phyloP scores from a whole-genome alignment of 257 asterid species.

The Rubia yunnanensis region DNA sequence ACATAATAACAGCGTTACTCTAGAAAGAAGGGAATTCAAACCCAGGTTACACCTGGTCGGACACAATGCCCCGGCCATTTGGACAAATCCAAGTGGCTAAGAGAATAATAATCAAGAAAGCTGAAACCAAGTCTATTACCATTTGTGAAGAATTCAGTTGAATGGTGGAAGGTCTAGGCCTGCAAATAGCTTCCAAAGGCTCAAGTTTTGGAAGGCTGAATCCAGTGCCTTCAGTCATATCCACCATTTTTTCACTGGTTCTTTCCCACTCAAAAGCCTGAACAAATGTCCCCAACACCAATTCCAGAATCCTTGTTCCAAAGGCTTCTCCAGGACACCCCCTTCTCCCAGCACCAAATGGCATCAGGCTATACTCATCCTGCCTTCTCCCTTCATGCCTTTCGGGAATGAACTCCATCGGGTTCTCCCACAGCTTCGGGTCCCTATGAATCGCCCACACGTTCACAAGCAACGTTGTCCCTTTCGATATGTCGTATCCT shows the following conservation, averaged over 20 bases:
- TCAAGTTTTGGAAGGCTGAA: slow-evolving; percentile 22
- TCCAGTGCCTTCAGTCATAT: slow-evolving; percentile 25
- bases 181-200: slow-evolving; percentile 19
- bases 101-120: not conserved
- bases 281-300: slow-evolving; percentile 5
- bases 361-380: not conserved
- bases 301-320: not conserved
- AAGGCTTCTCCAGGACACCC: slow-evolving; percentile 2
- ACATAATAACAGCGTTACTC: too few relatives aligned
- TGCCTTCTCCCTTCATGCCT: slow-evolving; percentile 12
- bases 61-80: too few relatives aligned
- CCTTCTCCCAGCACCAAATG: slow-evolving; percentile 6
- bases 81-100: too few relatives aligned
- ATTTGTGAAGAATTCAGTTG: too few relatives aligned
- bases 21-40: too few relatives aligned
- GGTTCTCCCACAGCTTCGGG: slow-evolving; percentile 25
- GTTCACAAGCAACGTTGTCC: slow-evolving; percentile 26
- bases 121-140: not conserved
- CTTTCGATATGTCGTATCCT: slow-evolving; percentile 20
- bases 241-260: slow-evolving; percentile 11
- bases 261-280: slow-evolving; percentile 17
- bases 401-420: slow-evolving; percentile 19
- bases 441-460: slow-evolving; percentile 32
- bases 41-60: too few relatives aligned
- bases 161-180: slow-evolving; percentile 4